These are phyloP conservation scores for Aspergillus flavus DNA, from an alignment of 2,329 filamentous ascomycete genomes.

Conservation along the genomic window DNA sequence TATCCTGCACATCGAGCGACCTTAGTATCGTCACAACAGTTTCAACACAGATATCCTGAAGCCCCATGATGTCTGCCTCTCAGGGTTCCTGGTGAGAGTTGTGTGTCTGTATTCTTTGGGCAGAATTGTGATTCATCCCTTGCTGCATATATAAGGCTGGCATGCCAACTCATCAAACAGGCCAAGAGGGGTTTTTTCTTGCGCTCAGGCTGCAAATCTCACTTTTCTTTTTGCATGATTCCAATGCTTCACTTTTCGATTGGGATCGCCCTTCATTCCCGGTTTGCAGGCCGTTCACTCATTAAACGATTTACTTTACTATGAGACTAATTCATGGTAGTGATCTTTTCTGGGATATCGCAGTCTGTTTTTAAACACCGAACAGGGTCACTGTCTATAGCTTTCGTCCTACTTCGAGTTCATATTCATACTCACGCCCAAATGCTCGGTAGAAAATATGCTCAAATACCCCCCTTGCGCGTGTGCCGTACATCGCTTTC, in stretches of 20 bases:
- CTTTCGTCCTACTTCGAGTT: no score
- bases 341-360: background rate
- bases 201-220: background rate
- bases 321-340: background rate
- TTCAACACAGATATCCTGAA: background rate
- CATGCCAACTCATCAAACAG: background rate
- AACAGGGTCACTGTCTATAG: no score
- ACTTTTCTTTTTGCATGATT: background rate
- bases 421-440: background rate
- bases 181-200: background rate
- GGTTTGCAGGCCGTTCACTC: no score
- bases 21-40: background rate
- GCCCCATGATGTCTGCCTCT: background rate
- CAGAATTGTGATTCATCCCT: background rate
- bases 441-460: background rate
- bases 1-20: background rate
- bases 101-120: background rate
- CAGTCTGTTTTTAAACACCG: no score
- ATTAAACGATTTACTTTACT: no score
- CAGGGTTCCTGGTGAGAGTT: no score
- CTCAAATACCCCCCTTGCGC: background rate
- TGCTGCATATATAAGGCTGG: background rate
- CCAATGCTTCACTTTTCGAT: no score
- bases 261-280: background rate
- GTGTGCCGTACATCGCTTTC: slow-evolving; percentile 21